Conservation (phyloP, 371 early-diverging fungal species). For the Coemansia sp. region DNA sequence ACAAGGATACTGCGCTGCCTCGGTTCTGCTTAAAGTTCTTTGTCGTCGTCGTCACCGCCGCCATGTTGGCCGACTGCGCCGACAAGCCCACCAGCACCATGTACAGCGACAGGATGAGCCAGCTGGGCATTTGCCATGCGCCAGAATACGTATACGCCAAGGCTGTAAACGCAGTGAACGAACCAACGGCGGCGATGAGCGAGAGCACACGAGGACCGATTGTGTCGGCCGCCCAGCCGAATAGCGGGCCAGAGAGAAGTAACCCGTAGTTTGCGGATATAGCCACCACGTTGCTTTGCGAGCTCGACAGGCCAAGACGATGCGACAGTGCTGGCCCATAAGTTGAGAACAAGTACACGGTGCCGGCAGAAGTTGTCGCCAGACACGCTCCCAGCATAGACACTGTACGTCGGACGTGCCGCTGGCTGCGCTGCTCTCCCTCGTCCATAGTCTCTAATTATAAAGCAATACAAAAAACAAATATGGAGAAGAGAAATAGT, state of each 20-base stretch:
- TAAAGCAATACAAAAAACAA: background rate
- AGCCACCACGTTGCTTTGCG: conserved; percentile 55
- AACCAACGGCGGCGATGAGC: conserved; percentile 42
- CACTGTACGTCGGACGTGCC: conserved; percentile 39
- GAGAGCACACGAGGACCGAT: conserved; percentile 54
- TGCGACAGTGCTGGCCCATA: conserved; percentile 53
- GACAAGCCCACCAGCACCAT: conserved; percentile 61
- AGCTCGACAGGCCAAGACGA: conserved; percentile 50
- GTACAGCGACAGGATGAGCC: conserved; percentile 51
- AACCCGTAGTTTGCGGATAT: conserved; percentile 57
- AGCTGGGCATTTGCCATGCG: conserved; percentile 19
- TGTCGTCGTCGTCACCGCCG: conserved; percentile 60
- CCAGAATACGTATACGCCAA: conserved; percentile 50
- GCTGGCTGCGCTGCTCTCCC: conserved; percentile 24
- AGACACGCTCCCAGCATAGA: conserved; percentile 51
- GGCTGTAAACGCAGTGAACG: conserved; percentile 43
- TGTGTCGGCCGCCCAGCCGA: conserved; percentile 57
- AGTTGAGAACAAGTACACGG: conserved; percentile 57
- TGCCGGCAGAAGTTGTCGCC: conserved; percentile 54
- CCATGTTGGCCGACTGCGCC: conserved; percentile 60
- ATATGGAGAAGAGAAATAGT: background rate
- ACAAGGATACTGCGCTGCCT: conserved; percentile 64
- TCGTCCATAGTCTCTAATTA: background rate
- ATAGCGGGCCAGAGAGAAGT: conserved; percentile 56
- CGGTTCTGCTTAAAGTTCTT: conserved; percentile 60